A percentile compares a stretch with the other conserved stretches of the same genome.
Conservation (phyloP, 768 basidiomycete species). For the Termitomyces eurrhizus region DNA sequence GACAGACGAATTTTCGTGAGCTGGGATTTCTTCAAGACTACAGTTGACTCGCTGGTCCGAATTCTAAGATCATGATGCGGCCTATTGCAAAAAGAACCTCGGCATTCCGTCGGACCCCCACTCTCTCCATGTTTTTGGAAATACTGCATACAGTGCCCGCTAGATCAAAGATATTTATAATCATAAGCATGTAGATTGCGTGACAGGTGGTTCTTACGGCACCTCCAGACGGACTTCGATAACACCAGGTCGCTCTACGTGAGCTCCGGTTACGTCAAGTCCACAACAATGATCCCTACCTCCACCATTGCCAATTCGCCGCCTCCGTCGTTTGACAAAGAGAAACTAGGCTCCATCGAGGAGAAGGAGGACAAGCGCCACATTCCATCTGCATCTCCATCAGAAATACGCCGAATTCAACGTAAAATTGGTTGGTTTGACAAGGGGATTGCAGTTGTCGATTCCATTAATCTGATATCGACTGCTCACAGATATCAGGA, state of each 20-base stretch:
- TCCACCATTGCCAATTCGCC: background rate
- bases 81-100: background rate
- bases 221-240: background rate
- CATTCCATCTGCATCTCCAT: background rate
- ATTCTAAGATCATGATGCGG: background rate
- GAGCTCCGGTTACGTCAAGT: background rate
- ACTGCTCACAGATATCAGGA: slow-evolving; percentile 7
- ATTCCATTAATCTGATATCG: background rate
- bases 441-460: background rate
- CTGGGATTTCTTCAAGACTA: background rate
- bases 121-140: background rate
- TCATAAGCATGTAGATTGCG: background rate
- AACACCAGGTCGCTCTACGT: too few species aligned
- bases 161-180: background rate
- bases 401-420: slow-evolving; percentile 8
- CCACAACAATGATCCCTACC: background rate
- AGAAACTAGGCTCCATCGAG: background rate
- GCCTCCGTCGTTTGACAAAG: slow-evolving; percentile 1
- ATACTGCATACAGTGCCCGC: background rate
- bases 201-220: background rate
- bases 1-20: background rate
- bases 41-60: background rate
- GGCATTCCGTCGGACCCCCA: background rate
- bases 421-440: slow-evolving; percentile 10
- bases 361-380: background rate